Evolutionary conservation across 192 early-diverging fungal species (phyloP), one percentile per base, ranked within the genome.

Genomic region (Gonapodya sp.): DNA sequence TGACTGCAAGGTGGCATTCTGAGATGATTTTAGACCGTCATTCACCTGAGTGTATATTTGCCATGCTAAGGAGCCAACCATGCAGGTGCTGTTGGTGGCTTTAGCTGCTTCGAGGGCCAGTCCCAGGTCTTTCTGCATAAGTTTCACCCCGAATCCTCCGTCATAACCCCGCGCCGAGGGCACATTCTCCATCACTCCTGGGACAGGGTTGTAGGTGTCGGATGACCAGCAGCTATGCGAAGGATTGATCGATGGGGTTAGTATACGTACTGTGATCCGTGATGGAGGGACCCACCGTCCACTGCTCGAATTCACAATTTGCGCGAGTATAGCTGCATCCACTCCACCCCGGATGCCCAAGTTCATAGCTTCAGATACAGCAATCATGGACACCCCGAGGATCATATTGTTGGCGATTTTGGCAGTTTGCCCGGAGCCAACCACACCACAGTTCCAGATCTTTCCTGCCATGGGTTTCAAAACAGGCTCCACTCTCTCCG

Each of bases 341-440:
- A 99, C 93, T 32, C 96, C 96, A 78, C 96, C 87, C 72, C 91
- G 85, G 30, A 93, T 86, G 31, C 97, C 97, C 8, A 99, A 90
- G 82, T 94, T 94, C 93, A 99, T 94, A 2, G 97, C 91, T 87
- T 99, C 97, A 0, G 93, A 88, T 0, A 93, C 92, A 31, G 93
- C 97, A 36, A 97, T 89, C 97, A 99, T 99, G 31, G 92, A 92
- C 81, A 96, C 94, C 8, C 94, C 97, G 33, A 98, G 87, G 35
- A 99, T 84, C 92, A 97, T 94, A 84, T 99, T 99, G 88, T 99
- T 99, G 88, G 94, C 95, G 73, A 99, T 96, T 84, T 99, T 99
- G 78, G 95, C 96, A 0, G 94, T 93, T 82, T 96, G 95, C 0
- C 96, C 96, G 16, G 91, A 92, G 0, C 96, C 96, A 84, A 91